Evolutionary conservation across 1,284 basidiomycete genomes (phyloP), one percentile per base, ranked within the genome.

Genomic region (Fomitopsis schrenkii): DNA sequence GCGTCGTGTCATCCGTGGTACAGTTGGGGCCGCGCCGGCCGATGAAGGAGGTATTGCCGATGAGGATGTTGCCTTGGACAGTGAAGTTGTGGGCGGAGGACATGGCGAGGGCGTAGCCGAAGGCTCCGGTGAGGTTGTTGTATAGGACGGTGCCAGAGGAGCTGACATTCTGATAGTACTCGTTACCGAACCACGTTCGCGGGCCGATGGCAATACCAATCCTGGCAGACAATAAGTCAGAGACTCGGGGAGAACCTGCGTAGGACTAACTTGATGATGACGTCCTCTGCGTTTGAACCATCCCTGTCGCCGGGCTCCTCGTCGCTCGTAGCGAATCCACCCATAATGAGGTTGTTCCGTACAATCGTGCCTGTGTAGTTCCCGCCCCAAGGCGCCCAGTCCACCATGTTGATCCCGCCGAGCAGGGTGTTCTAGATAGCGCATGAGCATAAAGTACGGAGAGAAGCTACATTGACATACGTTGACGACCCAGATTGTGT

Each of bases 351-450:
- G 70, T 95, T 95, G 70, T 88, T 81, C 55, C 80, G 81, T 15
- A 95, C 90, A 33, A 90, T 74, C 8, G 86, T 87, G 42, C 83
- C 81, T 0, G 81, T 80, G 71, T 83, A 95, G 71, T 92, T 78
- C 0, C 93, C 93, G n/a, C 70, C 69, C 78, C 83, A 94, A 0
- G 94, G 92, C 5, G 78, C 70, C 61, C 86, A 86, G 69, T 95
- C 92, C 12, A 95, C 93, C 80, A 94, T 72, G 67, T 91, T 91
- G 65, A 94, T 92, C 15, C 92, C 91, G 42, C 91, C 91, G 14
- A 93, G 78, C 1, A 89, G 76, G 1, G 88, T 90, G 66, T 85
- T 77, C 88, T 90, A 8, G 59, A 4, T 53, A 52, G 28, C 26
- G 28, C 14, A 3, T 36, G n/a, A 26, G 66, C 26, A 67, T 30